These are phyloP conservation scores for Magnusiomyces tetraspermus DNA, from an alignment of 1,139 yeast genomes.

Conservation along the genomic window DNA sequence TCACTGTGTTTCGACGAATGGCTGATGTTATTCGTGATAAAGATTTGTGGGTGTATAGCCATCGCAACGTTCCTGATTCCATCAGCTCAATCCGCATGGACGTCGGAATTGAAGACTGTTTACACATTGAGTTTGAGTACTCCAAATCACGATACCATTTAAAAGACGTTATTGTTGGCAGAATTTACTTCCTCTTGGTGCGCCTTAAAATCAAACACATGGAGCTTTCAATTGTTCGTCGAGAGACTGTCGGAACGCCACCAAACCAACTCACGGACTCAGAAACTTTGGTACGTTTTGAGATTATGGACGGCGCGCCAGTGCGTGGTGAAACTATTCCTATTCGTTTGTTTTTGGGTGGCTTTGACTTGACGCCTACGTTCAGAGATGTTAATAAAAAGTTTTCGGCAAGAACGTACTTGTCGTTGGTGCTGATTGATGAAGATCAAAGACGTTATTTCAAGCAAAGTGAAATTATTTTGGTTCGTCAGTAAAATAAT, in stretches of 20 bases:
- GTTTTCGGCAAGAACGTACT: conserved; percentile 72
- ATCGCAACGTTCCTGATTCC: conserved; percentile 38
- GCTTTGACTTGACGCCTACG: conserved; percentile 88
- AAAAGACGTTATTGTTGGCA: conserved; percentile 87
- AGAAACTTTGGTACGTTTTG: conserved; percentile 80
- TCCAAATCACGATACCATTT: conserved; percentile 73
- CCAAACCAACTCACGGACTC: conserved; percentile 78
- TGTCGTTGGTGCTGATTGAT: conserved; percentile 83
- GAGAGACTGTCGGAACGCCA: conserved; percentile 83
- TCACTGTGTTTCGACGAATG: conserved; percentile 68
- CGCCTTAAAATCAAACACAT: conserved; percentile 88
- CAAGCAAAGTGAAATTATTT: conserved; percentile 82
- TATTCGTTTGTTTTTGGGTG: conserved; percentile 79
- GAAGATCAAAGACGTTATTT: conserved; percentile 94
- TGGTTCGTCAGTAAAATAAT: conserved; percentile 46
- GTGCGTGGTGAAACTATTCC: conserved; percentile 97
- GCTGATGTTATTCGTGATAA: conserved; percentile 72
- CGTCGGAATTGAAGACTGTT: conserved; percentile 91
- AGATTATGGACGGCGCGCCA: conserved; percentile 98
- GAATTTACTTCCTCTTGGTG: conserved; percentile 79
- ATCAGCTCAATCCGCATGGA: conserved; percentile 71
- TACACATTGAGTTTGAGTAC: conserved; percentile 94
- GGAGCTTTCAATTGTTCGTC: conserved; percentile 78
- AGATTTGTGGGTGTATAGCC: conserved; percentile 80
- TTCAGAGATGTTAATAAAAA: conserved; percentile 75